These are phyloP conservation scores for Ophiostoma quercus DNA, from an alignment of 2,329 filamentous ascomycete species.

Conservation along the genomic window DNA sequence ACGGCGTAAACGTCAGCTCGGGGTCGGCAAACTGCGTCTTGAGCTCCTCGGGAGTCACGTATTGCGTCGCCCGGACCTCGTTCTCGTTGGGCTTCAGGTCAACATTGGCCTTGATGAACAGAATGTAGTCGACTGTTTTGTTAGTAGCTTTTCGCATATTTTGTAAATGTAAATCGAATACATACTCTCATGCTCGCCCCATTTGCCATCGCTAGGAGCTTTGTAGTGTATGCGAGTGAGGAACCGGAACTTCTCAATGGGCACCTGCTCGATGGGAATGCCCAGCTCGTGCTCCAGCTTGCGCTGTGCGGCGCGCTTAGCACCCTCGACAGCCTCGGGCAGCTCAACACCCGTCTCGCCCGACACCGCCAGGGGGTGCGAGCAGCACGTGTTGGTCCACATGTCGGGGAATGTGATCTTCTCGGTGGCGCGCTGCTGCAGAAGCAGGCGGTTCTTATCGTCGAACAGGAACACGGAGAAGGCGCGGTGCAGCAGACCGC, in stretches of 20 bases:
- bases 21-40: conserved; percentile 81
- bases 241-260: conserved; percentile 85
- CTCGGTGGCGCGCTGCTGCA: conserved; percentile 91
- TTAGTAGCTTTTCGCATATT: not conserved
- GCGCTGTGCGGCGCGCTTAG: conserved; percentile 84
- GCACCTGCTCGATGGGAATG: conserved; percentile 83
- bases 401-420: conserved; percentile 99
- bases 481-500: conserved; percentile 89
- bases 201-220: conserved; percentile 92
- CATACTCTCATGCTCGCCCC: conserved; percentile 95
- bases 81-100: conserved; percentile 77
- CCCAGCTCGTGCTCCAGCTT: conserved; percentile 94
- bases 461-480: conserved; percentile 99
- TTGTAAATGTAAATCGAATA: too few species aligned
- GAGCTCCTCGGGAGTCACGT: conserved; percentile 75
- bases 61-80: conserved; percentile 79
- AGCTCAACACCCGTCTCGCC: conserved; percentile 84
- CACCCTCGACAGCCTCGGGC: conserved; percentile 72
- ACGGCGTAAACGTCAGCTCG: conserved; percentile 82
- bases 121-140: conserved; percentile 82
- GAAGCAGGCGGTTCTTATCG: conserved; percentile 80
- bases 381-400: conserved; percentile 99
- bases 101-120: conserved; percentile 94
- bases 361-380: conserved; percentile 86
- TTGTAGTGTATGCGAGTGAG: conserved; percentile 97